Conservation (phyloP, 495 filamentous ascomycete genomes). For the Geoglossum glabrum region DNA sequence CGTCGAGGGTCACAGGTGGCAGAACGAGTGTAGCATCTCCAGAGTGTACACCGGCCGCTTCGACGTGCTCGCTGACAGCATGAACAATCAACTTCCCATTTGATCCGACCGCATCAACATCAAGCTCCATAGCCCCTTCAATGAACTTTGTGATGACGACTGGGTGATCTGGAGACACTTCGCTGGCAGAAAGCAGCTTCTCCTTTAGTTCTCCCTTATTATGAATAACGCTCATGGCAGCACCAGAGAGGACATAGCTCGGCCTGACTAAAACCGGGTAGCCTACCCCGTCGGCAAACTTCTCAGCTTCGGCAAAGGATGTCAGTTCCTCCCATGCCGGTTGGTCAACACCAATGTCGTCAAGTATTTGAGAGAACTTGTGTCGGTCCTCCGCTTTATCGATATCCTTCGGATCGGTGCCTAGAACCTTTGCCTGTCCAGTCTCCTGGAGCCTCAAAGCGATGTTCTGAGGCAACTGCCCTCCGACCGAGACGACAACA, state of each 20-base stretch:
- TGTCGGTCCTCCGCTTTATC: slow-evolving; percentile 94
- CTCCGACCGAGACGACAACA: slow-evolving; percentile 88
- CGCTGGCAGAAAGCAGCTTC: slow-evolving; percentile 70
- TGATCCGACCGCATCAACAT: slow-evolving; percentile 86
- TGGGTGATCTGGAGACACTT: slow-evolving; percentile 87
- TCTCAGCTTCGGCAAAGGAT: slow-evolving; percentile 66
- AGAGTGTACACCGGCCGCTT: slow-evolving; percentile 92
- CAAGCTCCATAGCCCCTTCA: slow-evolving; percentile 90
- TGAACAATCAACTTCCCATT: slow-evolving; percentile 77
- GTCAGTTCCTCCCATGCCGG: slow-evolving; percentile 95
- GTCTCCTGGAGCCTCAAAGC: slow-evolving; percentile 85
- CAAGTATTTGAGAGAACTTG: slow-evolving; percentile 94
- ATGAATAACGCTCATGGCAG: slow-evolving; percentile 94
- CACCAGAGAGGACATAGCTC: slow-evolving; percentile 88
- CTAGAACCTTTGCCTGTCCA: slow-evolving; percentile 72
- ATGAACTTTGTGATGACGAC: slow-evolving; percentile 99
- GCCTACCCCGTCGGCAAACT: slow-evolving; percentile 63
- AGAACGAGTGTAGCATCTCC: slow-evolving; percentile 90
- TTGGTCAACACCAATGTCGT: slow-evolving; percentile 90
- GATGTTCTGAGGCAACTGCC: slow-evolving; percentile 93
- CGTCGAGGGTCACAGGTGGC: slow-evolving; percentile 63
- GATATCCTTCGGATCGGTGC: slow-evolving; percentile 82
- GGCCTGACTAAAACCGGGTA: slow-evolving; percentile 91
- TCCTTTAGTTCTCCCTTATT: slow-evolving; percentile 69
- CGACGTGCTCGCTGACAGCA: slow-evolving; percentile 88